Evolutionary conservation across 306 rosid genomes (phyloP).

Genomic region (Hippophae rhamnoides): DNA sequence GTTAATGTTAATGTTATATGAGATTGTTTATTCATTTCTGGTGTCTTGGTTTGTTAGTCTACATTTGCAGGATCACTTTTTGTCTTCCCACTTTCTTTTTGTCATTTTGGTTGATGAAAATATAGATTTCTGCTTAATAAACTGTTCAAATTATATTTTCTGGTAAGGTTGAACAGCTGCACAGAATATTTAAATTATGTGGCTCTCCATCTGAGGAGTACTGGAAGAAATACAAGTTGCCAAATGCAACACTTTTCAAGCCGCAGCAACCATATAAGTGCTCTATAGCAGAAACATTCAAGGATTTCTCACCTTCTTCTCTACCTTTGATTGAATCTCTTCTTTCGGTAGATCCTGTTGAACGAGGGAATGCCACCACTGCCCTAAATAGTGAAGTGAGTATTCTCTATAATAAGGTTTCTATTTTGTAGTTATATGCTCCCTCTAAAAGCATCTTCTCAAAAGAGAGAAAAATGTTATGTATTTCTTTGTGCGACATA

Average conservation of each 20-base stretch:
- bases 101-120: constrained; percentile 9
- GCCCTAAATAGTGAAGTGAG: constrained; percentile 79
- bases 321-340: constrained; percentile 65
- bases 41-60: too few species aligned
- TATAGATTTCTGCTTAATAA: constrained; percentile 24
- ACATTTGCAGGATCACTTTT: not conserved
- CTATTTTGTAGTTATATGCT: too few species aligned
- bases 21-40: too few species aligned
- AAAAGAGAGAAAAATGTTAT: too few species aligned
- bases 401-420: constrained; percentile 6
- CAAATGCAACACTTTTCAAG: constrained; percentile 84
- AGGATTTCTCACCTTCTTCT: constrained; percentile 68
- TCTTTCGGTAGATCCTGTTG: constrained; percentile 66
- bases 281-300: constrained; percentile 48
- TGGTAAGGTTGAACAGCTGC: constrained; percentile 88
- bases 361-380: constrained; percentile 59
- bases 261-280: constrained; percentile 87
- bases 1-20: too few species aligned
- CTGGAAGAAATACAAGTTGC: constrained; percentile 81
- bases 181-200: constrained; percentile 90
- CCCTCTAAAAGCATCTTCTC: too few species aligned
- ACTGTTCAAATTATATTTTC: constrained; percentile 21
- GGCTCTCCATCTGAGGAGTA: constrained; percentile 89
- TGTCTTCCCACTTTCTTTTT: not conserved
- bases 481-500: too few species aligned